Percentiles rank a stretch among this genome's conserved stretches.
Evolutionary conservation across 306 rosid species (phyloP).

Genomic region (Sindora glabra): DNA sequence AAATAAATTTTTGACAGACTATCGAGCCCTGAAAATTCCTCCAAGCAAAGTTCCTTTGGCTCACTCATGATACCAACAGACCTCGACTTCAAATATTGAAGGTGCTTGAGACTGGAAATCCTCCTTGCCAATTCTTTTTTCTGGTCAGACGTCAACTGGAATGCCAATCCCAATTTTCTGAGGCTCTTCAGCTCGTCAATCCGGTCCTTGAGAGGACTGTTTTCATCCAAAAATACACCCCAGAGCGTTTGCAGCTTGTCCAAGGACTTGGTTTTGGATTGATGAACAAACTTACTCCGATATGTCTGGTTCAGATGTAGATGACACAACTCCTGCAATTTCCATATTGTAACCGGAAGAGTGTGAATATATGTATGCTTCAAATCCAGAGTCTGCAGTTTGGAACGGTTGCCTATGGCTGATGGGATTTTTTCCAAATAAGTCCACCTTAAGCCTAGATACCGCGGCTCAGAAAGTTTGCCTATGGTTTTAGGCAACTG

Average conservation of each 20-base stretch:
- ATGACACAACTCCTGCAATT: conserved; percentile 4
- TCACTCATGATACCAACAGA: neutral
- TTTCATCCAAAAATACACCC: conserved; percentile 1
- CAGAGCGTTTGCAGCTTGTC: conserved; percentile 1
- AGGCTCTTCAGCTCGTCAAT: conserved; percentile 5
- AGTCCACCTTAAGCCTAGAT: conserved; percentile 22
- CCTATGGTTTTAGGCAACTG: neutral
- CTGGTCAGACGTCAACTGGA: neutral
- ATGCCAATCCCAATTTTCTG: conserved; percentile 5
- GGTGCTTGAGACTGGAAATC: neutral
- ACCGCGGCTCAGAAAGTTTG: neutral
- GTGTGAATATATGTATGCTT: neutral
- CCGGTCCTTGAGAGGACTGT: neutral
- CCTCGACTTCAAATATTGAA: conserved; percentile 7
- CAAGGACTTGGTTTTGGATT: neutral
- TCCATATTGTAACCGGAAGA: conserved; percentile 8
- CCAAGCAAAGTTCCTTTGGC: neutral
- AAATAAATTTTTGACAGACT: neutral
- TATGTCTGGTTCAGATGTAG: neutral
- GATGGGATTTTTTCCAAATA: neutral
- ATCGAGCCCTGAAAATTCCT: neutral
- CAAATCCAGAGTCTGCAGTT: conserved; percentile 16
- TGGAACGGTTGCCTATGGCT: neutral
- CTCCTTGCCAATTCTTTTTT: neutral
- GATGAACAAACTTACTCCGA: neutral